A percentile compares a stretch with the other conserved stretches of the same genome.
These are phyloP conservation scores for Tritrichomonas musculus DNA, from an alignment of 208 protist genomes.

Conservation along the genomic window DNA sequence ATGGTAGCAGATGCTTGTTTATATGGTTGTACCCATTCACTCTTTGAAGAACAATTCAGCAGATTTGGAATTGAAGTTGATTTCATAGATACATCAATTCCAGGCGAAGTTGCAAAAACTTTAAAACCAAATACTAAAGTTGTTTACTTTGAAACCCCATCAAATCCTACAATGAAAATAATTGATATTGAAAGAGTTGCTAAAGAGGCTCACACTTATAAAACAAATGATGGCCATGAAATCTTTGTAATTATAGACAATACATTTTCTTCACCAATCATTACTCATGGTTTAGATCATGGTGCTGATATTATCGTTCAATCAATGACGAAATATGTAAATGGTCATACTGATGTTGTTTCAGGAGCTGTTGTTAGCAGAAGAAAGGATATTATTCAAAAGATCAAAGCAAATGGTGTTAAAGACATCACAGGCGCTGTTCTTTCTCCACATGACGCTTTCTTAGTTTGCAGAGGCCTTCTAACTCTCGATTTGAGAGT, in stretches of 20 bases:
- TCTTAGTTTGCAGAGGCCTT: constrained; percentile 41
- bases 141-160: constrained; percentile 49
- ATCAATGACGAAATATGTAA: constrained; percentile 52
- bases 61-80: constrained; percentile 25
- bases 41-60: neutral
- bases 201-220: neutral
- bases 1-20: neutral
- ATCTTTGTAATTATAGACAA: constrained; percentile 39
- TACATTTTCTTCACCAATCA: constrained; percentile 38
- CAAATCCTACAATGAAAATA: constrained; percentile 52
- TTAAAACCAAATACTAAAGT: constrained; percentile 41
- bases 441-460: constrained; percentile 37
- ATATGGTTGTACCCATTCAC: neutral
- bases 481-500: constrained; percentile 45
- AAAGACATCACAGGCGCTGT: constrained; percentile 38
- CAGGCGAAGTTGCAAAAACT: neutral
- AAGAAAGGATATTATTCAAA: neutral
- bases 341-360: constrained; percentile 40
- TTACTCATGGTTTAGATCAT: constrained; percentile 35
- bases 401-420: neutral
- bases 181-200: constrained; percentile 37
- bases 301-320: constrained; percentile 52
- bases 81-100: neutral
- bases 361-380: neutral
- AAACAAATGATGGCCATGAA: no score